Conservation (phyloP, 345 rosid species). For the Salix dunnii region DNA sequence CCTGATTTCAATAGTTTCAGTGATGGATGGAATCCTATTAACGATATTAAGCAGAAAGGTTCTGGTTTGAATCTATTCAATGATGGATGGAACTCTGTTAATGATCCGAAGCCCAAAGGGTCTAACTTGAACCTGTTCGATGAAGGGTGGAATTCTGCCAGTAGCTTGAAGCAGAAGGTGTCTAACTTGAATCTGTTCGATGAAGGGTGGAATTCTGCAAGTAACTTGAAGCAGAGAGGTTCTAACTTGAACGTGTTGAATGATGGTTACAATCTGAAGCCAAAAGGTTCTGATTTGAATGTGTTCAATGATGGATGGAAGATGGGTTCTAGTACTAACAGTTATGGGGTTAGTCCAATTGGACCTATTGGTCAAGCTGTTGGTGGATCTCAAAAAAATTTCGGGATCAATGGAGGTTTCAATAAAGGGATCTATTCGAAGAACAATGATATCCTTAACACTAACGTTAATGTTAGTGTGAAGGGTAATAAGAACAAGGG, state of each 20-base stretch:
- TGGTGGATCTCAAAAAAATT: constrained; percentile 33
- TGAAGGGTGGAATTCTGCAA: constrained; percentile 7
- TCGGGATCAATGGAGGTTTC: constrained; percentile 67
- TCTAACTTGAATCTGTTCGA: constrained; percentile 1
- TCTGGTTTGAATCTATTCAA: constrained; percentile 41
- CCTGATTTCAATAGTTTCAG: constrained; percentile 2
- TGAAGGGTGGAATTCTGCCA: constrained; percentile 11
- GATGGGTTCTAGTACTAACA: constrained; percentile 26
- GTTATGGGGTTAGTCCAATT: constrained; percentile 31
- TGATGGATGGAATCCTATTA: constrained; percentile 11
- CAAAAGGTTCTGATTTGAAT: constrained; percentile 42
- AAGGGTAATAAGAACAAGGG: constrained; percentile 52
- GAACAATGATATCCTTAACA: constrained; percentile 19
- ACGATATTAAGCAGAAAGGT: constrained; percentile 14
- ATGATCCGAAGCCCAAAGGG: constrained; percentile 9
- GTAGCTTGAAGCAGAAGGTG: not conserved
- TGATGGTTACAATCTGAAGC: not conserved
- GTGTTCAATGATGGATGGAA: constrained; percentile 52
- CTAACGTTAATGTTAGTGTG: constrained; percentile 34
- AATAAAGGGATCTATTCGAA: constrained; percentile 71
- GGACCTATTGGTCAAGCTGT: constrained; percentile 20
- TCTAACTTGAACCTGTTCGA: not conserved
- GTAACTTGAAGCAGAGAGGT: not conserved
- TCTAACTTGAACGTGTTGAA: not conserved
- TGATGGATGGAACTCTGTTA: constrained; percentile 39